Conservation (phyloP, 2,329 filamentous ascomycete genomes). For the Curvularia verruculosa region DNA sequence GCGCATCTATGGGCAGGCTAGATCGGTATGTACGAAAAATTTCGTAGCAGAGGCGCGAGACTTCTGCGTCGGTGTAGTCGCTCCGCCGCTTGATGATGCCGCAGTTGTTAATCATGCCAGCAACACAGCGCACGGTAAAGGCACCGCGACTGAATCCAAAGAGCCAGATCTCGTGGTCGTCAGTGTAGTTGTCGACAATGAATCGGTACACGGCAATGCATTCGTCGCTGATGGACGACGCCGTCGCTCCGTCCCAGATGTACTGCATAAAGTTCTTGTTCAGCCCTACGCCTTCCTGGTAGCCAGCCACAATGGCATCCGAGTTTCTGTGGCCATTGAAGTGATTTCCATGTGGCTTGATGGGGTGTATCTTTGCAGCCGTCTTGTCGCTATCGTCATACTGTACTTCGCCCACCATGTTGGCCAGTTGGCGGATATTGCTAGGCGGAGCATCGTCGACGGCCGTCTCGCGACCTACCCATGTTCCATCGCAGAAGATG, state of each 20-base stretch:
- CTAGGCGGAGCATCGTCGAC: conserved; percentile 35
- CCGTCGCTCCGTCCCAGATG: conserved; percentile 46
- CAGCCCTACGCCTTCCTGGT: conserved; percentile 48
- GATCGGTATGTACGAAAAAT: conserved; percentile 44
- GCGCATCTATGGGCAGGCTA: conserved; percentile 35
- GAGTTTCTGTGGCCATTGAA: neutral
- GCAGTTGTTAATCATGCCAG: conserved; percentile 53
- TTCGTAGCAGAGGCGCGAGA: conserved; percentile 37
- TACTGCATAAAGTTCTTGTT: conserved; percentile 46
- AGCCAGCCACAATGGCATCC: conserved; percentile 38
- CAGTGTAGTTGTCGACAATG: conserved; percentile 44
- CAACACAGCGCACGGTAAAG: conserved; percentile 52
- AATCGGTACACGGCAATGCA: conserved; percentile 45
- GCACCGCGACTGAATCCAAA: conserved; percentile 56
- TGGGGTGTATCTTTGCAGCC: conserved; percentile 32
- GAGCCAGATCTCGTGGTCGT: conserved; percentile 52
- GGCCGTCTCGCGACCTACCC: conserved; percentile 44
- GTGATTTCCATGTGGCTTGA: conserved; percentile 15
- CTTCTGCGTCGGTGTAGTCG: conserved; percentile 20
- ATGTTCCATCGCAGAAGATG: conserved; percentile 47
- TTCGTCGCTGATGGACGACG: conserved; percentile 44
- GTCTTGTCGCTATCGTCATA: conserved; percentile 16
- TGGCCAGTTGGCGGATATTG: conserved; percentile 43
- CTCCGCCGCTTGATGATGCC: conserved; percentile 42
- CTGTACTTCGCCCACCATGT: conserved; percentile 39